These are phyloP conservation scores for Corymbia calophylla DNA, from an alignment of 441 rosid species.

Conservation along the genomic window DNA sequence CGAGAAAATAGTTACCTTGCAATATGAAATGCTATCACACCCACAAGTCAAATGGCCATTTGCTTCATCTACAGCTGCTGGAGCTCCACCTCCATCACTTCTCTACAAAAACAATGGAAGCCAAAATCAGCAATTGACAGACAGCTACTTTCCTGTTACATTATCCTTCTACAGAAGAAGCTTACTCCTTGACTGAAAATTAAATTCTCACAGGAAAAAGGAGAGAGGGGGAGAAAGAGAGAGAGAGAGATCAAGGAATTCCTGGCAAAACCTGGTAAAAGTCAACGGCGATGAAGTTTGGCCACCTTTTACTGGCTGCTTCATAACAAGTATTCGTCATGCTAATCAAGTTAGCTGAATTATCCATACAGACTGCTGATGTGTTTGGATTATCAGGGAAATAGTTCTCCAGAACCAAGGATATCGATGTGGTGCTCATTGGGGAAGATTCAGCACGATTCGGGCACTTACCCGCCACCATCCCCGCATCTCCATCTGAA, in stretches of 20 bases:
- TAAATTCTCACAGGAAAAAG: neutral
- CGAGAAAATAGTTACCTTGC: constrained; percentile 40
- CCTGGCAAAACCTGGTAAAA: constrained; percentile 59
- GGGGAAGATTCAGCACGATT: constrained; percentile 69
- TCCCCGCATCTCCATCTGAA: constrained; percentile 82
- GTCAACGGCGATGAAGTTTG: constrained; percentile 94
- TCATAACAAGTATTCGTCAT: constrained; percentile 64
- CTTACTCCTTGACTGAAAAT: neutral
- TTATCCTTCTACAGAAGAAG: neutral
- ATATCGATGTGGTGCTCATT: constrained; percentile 38
- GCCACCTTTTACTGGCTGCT: constrained; percentile 86
- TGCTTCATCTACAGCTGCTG: constrained; percentile 72
- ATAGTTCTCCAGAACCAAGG: constrained; percentile 69
- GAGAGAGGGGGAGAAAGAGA: neutral
- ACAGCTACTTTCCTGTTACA: neutral
- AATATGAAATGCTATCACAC: constrained; percentile 55
- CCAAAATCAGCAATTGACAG: neutral
- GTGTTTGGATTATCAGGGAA: constrained; percentile 56
- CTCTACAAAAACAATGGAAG: constrained; percentile 22
- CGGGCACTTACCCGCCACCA: constrained; percentile 61
- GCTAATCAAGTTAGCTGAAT: constrained; percentile 59
- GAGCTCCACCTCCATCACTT: constrained; percentile 79
- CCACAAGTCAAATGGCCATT: constrained; percentile 90
- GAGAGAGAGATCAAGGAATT: neutral
- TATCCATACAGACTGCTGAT: constrained; percentile 54